Evolutionary conservation across 2,329 filamentous ascomycete genomes (phyloP).

Genomic region (Metarhizium brunneum): DNA sequence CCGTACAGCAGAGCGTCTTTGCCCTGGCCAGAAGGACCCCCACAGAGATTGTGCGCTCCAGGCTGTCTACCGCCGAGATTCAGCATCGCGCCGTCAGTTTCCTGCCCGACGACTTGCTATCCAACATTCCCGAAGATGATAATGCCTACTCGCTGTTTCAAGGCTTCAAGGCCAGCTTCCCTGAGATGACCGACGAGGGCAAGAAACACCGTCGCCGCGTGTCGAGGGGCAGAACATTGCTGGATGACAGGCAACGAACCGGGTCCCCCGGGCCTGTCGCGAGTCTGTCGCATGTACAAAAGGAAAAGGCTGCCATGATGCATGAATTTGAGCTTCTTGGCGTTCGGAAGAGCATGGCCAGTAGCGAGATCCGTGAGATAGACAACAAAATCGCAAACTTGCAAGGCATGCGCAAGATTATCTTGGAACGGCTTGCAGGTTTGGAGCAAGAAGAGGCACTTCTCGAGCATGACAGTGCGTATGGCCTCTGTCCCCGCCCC

Average conservation of each 20-base stretch:
- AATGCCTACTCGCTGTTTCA: constrained; percentile 92
- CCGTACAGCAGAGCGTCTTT: constrained; percentile 82
- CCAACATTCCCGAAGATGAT: constrained; percentile 77
- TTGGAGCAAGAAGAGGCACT: constrained; percentile 87
- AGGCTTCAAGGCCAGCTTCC: constrained; percentile 86
- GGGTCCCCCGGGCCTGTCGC: constrained; percentile 49
- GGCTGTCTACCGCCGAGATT: constrained; percentile 83
- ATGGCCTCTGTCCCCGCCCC: background rate
- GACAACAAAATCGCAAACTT: constrained; percentile 95
- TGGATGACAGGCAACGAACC: constrained; percentile 49
- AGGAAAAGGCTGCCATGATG: constrained; percentile 69
- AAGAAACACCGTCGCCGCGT: constrained; percentile 62
- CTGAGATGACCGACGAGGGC: constrained; percentile 58
- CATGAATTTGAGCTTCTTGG: constrained; percentile 86
- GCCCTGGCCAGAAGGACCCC: constrained; percentile 84
- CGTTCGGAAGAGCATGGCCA: constrained; percentile 94
- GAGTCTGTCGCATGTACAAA: constrained; percentile 63
- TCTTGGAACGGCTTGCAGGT: constrained; percentile 74
- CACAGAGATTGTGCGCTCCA: constrained; percentile 87
- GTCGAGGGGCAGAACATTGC: constrained; percentile 66
- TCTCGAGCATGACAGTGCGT: constrained; percentile 77
- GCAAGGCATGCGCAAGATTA: constrained; percentile 83
- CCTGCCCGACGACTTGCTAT: constrained; percentile 80
- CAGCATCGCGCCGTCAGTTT: constrained; percentile 85
- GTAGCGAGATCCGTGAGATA: constrained; percentile 90